Conservation (phyloP, 2,329 filamentous ascomycete species). For the Colletotrichum gloeosporioides region DNA sequence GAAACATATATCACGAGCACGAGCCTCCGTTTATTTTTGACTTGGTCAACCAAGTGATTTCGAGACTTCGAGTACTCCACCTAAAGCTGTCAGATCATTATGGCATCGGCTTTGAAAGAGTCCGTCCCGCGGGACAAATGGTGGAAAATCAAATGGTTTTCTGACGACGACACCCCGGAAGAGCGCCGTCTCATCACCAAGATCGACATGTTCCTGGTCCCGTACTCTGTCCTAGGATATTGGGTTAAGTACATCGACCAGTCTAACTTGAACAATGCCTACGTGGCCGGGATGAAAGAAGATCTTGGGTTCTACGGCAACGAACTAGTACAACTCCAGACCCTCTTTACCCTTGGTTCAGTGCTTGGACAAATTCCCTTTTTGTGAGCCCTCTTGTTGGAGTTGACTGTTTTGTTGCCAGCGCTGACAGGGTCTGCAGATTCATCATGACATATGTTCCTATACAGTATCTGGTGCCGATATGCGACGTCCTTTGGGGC, state of each 20-base stretch:
- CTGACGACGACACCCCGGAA: conserved; percentile 50
- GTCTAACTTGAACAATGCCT: conserved; percentile 41
- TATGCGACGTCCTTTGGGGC: conserved; percentile 56
- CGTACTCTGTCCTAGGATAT: conserved; percentile 34
- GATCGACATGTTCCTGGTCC: conserved; percentile 43
- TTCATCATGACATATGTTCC: conserved; percentile 31
- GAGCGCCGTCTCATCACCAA: conserved; percentile 46
- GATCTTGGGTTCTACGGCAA: conserved; percentile 29
- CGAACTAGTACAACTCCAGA: conserved; percentile 30
- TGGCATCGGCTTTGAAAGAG: neutral
- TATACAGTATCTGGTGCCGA: conserved; percentile 29
- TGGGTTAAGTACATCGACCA: conserved; percentile 29
- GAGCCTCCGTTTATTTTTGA: neutral
- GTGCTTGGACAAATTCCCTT: conserved; percentile 31
- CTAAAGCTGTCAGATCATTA: neutral
- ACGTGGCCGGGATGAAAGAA: conserved; percentile 29
- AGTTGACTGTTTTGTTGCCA: accelerated
- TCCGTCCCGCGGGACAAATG: conserved; percentile 30
- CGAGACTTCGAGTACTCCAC: neutral
- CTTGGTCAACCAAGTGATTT: neutral
- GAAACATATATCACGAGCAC: neutral
- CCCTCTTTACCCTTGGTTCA: conserved; percentile 28
- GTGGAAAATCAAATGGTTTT: conserved; percentile 52
- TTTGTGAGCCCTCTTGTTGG: conserved; percentile 21
- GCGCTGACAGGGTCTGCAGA: conserved; percentile 23